Evolutionary conservation across 2,329 filamentous ascomycete species (phyloP), one percentile per base, ranked within the genome.

Genomic region (Endothia cerciana): DNA sequence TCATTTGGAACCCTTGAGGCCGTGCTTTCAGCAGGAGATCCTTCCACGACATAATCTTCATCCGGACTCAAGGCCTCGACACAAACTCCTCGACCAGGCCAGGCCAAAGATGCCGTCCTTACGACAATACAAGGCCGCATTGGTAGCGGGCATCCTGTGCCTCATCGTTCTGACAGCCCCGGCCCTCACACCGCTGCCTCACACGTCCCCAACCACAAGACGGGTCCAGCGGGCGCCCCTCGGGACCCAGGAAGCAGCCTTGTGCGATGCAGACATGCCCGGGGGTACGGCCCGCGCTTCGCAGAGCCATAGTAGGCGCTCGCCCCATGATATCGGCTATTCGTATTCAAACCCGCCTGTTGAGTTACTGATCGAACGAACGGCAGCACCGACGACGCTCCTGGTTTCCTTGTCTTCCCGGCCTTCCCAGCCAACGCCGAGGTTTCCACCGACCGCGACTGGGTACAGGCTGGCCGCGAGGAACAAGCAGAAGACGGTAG

Each of bases 391-490:
- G 40, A 60, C 41, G 41, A 30, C 57, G 40, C 28, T 7, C 22
- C 40, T 15, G 57, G 41, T 1, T 60, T 45, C 15, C 41, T 60
- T 5, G 13, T 22, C 41, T 60, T 45, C n/a, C 57, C 57, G 25
- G 8, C 8, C 40, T 47, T 60, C 40, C 19, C 57, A 7, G 25
- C 15, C 13, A 22, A n/a, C 15, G 57, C 57, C 15, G 25, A 28
- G 15, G 40, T 40, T 7, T 22, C 57, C 38, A 45, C 28, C 22
- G n/a, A 19, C 40, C 33, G 58, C 30, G 38, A 22, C 62, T 15
- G 64, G 64, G 10, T 63, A 60, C 22, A 13, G 28, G n/a, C 11
- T 60, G 4, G 30, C 53, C 6, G 45, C 61, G 3, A 25, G 10
- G 38, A 60, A 60, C 60, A 43, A 30, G 11, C 47, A 66, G 22